These are phyloP conservation scores for Monilinia fructigena DNA, from an alignment of 2,329 filamentous ascomycete species.

Conservation along the genomic window DNA sequence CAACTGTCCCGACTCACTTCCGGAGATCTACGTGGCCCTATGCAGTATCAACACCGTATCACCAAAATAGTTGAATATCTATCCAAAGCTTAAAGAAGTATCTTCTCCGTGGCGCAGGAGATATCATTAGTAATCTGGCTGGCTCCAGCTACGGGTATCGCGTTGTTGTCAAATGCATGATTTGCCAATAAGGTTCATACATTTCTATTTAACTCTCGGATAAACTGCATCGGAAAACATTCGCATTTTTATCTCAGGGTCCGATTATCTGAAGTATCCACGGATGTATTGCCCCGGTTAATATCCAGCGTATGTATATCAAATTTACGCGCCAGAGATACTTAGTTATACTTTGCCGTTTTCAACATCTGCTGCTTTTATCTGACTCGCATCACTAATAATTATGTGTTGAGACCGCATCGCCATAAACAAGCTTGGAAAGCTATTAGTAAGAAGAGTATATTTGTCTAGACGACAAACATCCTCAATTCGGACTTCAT, in stretches of 20 bases:
- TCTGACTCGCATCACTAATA: neutral
- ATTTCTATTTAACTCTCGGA: conserved; percentile 1
- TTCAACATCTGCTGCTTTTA: neutral
- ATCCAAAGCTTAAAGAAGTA: conserved; percentile 1
- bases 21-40: neutral
- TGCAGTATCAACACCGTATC: neutral
- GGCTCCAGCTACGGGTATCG: neutral
- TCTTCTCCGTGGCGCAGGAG: neutral
- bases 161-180: neutral
- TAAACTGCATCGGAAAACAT: neutral
- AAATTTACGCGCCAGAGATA: neutral
- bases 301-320: neutral
- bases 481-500: too few relatives aligned
- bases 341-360: neutral
- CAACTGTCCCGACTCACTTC: conserved; percentile 2
- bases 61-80: neutral
- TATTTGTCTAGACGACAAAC: neutral
- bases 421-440: neutral
- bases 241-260: neutral
- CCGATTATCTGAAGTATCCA: conserved; percentile 1
- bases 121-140: neutral
- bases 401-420: neutral
- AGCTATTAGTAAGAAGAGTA: neutral
- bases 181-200: neutral
- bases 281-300: too few relatives aligned